Evolutionary conservation across 257 asterid species (phyloP).

Genomic region (Solanum tacnaense): DNA sequence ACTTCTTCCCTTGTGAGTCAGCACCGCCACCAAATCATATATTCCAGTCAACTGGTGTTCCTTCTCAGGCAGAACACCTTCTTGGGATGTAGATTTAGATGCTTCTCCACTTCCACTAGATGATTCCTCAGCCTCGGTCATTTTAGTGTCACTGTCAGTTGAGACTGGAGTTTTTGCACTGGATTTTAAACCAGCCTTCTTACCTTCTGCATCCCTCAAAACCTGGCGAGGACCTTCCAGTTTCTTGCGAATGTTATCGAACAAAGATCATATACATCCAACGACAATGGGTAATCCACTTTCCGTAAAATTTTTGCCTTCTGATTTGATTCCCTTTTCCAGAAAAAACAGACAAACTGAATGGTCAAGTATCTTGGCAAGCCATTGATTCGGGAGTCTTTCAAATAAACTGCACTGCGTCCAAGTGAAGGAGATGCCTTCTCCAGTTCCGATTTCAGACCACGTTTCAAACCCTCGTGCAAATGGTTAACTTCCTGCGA

Average conservation of each 20-base stretch:
- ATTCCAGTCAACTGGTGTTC: slow-evolving; percentile 66
- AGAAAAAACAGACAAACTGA: slow-evolving; percentile 95
- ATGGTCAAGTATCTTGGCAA: slow-evolving; percentile 94
- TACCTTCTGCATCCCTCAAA: slow-evolving; percentile 91
- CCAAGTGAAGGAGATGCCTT: slow-evolving; percentile 96
- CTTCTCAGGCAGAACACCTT: slow-evolving; percentile 57
- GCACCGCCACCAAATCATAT: slow-evolving; percentile 94
- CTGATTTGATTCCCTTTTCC: slow-evolving; percentile 99
- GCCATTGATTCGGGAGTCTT: slow-evolving; percentile 82
- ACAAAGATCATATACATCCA: slow-evolving; percentile 88
- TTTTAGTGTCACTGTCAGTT: slow-evolving; percentile 53
- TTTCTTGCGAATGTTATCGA: slow-evolving; percentile 76
- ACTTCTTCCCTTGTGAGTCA: slow-evolving; percentile 97
- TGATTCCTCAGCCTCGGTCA: slow-evolving; percentile 83
- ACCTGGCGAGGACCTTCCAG: slow-evolving; percentile 84
- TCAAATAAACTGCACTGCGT: slow-evolving; percentile 75
- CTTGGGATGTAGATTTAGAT: slow-evolving; percentile 43
- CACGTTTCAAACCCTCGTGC: slow-evolving; percentile 88
- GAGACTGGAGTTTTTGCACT: slow-evolving; percentile 46
- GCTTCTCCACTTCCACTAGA: slow-evolving; percentile 48
- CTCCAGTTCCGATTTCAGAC: slow-evolving; percentile 89
- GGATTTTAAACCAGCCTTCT: slow-evolving; percentile 68
- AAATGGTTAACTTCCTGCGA: slow-evolving; percentile 98
- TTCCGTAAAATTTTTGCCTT: slow-evolving; percentile 98
- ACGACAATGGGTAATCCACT: slow-evolving; percentile 93